Percentiles rank a stretch among this genome's conserved stretches.
phyloP scores from a whole-genome alignment of 257 asterid genomes.

The Thymus quinquecostatus region DNA sequence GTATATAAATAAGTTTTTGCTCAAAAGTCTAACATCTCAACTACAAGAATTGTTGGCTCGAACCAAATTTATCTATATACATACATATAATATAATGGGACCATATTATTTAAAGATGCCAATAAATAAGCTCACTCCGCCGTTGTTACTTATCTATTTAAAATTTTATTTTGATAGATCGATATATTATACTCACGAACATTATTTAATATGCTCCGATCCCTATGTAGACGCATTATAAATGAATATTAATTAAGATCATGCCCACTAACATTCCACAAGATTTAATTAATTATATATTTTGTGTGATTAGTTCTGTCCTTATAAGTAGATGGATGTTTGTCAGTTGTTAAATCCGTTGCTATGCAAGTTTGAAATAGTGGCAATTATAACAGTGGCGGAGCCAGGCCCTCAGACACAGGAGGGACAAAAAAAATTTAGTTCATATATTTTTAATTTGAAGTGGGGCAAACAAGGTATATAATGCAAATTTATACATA shows the following conservation, averaged over 20 bases:
- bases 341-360: no score
- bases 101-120: conserved; percentile 33
- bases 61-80: conserved; percentile 19
- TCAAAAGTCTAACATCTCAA: conserved; percentile 10
- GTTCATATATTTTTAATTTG: no score
- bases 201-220: conserved; percentile 25
- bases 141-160: conserved; percentile 25
- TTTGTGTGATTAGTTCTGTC: no score
- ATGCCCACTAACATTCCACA: background rate
- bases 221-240: background rate
- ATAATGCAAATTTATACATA: no score
- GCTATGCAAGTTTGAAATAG: no score
- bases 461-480: no score
- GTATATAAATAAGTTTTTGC: conserved; percentile 15
- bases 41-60: conserved; percentile 30
- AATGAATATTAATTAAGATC: conserved; percentile 19
- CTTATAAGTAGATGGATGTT: no score
- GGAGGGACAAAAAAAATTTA: no score
- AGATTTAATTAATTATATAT: background rate
- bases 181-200: background rate
- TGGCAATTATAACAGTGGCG: no score
- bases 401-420: no score
- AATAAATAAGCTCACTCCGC: conserved; percentile 29
- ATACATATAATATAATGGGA: conserved; percentile 14
- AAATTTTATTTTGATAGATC: no score